Base-by-base conservation (phyloP, 129 eudicot species). In the Arctium minus region DNA sequence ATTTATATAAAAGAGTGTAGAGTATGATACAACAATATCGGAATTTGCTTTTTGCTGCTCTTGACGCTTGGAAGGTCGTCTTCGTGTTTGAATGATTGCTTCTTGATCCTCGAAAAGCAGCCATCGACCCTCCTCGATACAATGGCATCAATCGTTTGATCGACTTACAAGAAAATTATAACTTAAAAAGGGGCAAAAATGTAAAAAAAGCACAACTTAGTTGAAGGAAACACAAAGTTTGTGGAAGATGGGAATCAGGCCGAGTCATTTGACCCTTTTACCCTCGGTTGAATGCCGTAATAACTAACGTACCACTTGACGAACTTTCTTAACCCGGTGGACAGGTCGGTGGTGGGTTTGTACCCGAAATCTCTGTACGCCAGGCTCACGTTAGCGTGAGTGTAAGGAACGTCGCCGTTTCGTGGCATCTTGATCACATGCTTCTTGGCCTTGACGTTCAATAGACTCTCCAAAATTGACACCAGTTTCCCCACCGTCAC, bases 341-440 rank as follows among this genome's bases (percentile, higher is more conserved):
- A 81, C 76, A 92, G 81, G 78, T 92, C 97, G 3, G 97, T 92
- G 6, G 94, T 92, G 30, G 97, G 97, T 72, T 90, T 90, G 70
- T 92, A 92, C 84, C 94, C 97, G 82, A 92, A 90, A 12, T 92
- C 97, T 9, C 53, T 88, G 7, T 84, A 82, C 0, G 97, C 97
- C 83, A 87, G 80, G 79, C 90, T 90, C 15, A 92, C 93, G 72
- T 92, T 92, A 31, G 97, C 97, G 38, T 92, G 97, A 5, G 97
- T 92, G 75, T 31, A 92, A 0, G 97, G 97, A 40, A 92, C 97
- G 90, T 92, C 97, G 48, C 97, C 97, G 88, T 92, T 92, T 84
- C 93, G 84, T 6, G 97, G 97, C 97, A 92, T 92, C 82, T 86
- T 85, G 33, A 92, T 89, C 83, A 92, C 94, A 75, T 87, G 89